phyloP scores from a whole-genome alignment of 23 red algal genomes.

The Porphyridium purpureum region DNA sequence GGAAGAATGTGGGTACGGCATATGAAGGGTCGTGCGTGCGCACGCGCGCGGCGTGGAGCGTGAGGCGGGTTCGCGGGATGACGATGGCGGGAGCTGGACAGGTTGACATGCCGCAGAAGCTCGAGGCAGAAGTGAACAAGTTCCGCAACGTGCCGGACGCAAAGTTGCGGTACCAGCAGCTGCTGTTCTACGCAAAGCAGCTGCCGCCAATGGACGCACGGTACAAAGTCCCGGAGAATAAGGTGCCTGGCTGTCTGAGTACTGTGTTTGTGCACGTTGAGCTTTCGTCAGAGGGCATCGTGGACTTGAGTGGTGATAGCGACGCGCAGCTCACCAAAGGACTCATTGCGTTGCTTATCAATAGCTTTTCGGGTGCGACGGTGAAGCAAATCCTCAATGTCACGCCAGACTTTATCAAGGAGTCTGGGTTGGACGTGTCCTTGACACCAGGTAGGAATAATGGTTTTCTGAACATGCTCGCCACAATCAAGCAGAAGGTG shows the following conservation, averaged over 20 bases:
- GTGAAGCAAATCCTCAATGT: conserved; percentile 37
- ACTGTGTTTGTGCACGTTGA: conserved; percentile 20
- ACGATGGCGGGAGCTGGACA: not conserved
- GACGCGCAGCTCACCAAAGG: conserved; percentile 98
- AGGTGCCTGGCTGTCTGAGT: conserved; percentile 36
- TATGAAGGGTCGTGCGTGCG: too few relatives aligned
- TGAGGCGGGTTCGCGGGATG: too few relatives aligned
- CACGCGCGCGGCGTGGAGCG: too few relatives aligned
- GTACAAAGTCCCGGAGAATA: conserved; percentile 54
- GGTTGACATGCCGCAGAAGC: conserved; percentile 8
- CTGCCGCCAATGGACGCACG: conserved; percentile 41
- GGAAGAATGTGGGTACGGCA: not conserved
- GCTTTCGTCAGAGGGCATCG: conserved; percentile 5
- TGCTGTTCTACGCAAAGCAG: conserved; percentile 64
- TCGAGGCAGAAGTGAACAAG: conserved; percentile 24
- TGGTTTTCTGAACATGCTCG: conserved; percentile 96
- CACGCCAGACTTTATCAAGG: conserved; percentile 52
- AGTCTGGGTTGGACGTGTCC: conserved; percentile 43
- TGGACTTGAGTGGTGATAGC: conserved; percentile 49
- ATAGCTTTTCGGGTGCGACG: conserved; percentile 52
- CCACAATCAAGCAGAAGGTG: conserved; percentile 68
- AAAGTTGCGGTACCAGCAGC: conserved; percentile 88
- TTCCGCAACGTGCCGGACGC: conserved; percentile 63
- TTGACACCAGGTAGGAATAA: conserved; percentile 93
- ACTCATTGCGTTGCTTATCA: conserved; percentile 65